Conservation (phyloP, 2,329 filamentous ascomycete genomes). For the Fusarium veterinarium region DNA sequence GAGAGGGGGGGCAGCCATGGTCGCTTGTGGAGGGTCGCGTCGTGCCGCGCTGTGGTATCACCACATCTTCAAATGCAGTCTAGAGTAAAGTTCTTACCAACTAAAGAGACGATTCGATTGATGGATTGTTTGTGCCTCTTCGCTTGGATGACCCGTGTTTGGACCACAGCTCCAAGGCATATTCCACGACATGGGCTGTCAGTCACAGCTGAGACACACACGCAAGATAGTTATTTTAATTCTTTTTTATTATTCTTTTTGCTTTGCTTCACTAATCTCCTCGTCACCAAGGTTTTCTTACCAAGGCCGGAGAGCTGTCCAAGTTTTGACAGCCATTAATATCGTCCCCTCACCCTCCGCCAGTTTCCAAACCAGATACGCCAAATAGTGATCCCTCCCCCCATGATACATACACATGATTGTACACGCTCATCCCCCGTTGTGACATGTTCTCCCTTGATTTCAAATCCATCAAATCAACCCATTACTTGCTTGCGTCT, state of each 20-base stretch:
- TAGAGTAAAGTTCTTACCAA: not conserved
- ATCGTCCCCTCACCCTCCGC: constrained; percentile 35
- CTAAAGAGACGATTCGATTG: not conserved
- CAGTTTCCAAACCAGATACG: constrained; percentile 2
- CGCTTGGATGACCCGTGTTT: constrained; percentile 31
- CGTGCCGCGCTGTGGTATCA: constrained; percentile 22
- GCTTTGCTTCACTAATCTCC: constrained; percentile 18
- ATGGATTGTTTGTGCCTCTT: constrained; percentile 6
- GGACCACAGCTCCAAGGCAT: not conserved
- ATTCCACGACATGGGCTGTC: constrained; percentile 21
- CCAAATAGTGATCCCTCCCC: constrained; percentile 9
- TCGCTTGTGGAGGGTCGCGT: constrained; percentile 29
- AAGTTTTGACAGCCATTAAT: constrained; percentile 32
- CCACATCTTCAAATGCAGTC: not conserved
- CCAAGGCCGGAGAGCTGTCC: constrained; percentile 41
- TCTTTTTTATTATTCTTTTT: constrained; percentile 24
- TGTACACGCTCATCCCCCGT: constrained; percentile 34
- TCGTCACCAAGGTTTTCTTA: constrained; percentile 26
- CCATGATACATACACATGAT: constrained; percentile 32
- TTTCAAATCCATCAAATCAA: constrained; percentile 12
- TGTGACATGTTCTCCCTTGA: constrained; percentile 32
- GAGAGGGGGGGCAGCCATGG: not conserved
- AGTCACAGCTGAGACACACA: constrained; percentile 1
- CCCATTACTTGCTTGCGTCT: constrained; percentile 27
- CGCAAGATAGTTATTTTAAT: constrained; percentile 9